These are phyloP conservation scores for Astrephomene gubernaculifera DNA, from an alignment of 139 green algal species.

Conservation along the genomic window DNA sequence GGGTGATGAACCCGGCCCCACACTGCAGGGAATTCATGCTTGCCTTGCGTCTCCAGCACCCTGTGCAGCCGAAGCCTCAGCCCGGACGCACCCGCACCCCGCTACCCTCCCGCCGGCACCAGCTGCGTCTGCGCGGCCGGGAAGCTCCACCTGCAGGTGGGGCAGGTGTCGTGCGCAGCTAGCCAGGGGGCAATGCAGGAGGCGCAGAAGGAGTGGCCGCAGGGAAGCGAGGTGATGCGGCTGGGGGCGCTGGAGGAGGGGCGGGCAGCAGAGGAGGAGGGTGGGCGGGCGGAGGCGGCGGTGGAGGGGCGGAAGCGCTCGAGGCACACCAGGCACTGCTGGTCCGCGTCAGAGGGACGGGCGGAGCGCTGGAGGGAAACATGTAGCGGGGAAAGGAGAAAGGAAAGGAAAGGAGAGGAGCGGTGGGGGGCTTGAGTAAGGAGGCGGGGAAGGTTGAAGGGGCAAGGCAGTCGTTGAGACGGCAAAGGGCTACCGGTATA, in stretches of 20 bases:
- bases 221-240: background rate
- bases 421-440: background rate
- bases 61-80: no score
- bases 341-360: background rate
- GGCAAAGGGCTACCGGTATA: background rate
- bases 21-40: no score
- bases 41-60: no score
- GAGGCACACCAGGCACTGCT: conserved; percentile 26
- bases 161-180: conserved; percentile 53
- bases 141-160: conserved; percentile 63
- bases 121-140: conserved; percentile 53
- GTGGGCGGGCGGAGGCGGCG: no score
- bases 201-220: conserved; percentile 45
- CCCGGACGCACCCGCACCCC: no score
- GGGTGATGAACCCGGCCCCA: no score
- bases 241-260: no score
- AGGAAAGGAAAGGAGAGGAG: background rate
- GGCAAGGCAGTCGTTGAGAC: background rate
- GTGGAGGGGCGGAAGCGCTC: background rate
- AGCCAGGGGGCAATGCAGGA: conserved; percentile 56
- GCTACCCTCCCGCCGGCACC: background rate
- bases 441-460: background rate
- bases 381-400: no score
- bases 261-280: no score
- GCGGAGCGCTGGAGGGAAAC: conserved; percentile 5